Base-by-base conservation (phyloP, 495 filamentous ascomycete species). In the Neurospora sp. region DNA sequence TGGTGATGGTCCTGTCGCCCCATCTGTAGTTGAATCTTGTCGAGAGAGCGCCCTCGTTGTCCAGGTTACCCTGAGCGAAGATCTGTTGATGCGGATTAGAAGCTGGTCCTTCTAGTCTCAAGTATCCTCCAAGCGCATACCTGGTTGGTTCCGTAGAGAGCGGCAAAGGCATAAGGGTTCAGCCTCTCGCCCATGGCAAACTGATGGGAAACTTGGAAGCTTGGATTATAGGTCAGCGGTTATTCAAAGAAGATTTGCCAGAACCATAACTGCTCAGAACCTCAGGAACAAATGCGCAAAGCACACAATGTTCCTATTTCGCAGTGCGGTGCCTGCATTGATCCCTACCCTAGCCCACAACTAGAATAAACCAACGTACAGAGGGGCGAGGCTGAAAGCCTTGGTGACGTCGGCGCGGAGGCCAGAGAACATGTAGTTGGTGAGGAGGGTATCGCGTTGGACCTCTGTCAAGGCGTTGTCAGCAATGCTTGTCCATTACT, bases 341-440 rank as follows among this genome's bases (percentile, higher is more conserved):
- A 74, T 31, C 27, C 31, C 27, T 18, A 10, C 27, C 31, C 27
- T 18, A 10, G 6, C 54, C 12, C 5, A 66, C 14, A 35, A 31
- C 14, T 66, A 27, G 54, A 66, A 16, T 66, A 42, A 74, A 48
- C 42, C 3, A 42, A 80, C 79, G 54, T 77, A 81, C 78, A 98
- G 85, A 69, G 96, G 96, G 75, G 90, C 88, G 79, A 97, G 88
- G 86, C 93, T 93, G 84, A 98, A 94, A 77, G 92, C 91, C 88
- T 98, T 99, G 75, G 92, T 97, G 78, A 98, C 83, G 82, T 99
- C 96, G 79, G 96, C 96, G 75, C 94, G 92, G 80, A 99, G 88
- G 72, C 96, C 96, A 23, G 92, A 88, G 87, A 98, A 98, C 89
- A 94, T 96, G 80, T 93, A 92, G 84, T 97, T 97, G 82, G 90